Conservation (phyloP, 495 filamentous ascomycete species). For the Penicillium pancosmium region DNA sequence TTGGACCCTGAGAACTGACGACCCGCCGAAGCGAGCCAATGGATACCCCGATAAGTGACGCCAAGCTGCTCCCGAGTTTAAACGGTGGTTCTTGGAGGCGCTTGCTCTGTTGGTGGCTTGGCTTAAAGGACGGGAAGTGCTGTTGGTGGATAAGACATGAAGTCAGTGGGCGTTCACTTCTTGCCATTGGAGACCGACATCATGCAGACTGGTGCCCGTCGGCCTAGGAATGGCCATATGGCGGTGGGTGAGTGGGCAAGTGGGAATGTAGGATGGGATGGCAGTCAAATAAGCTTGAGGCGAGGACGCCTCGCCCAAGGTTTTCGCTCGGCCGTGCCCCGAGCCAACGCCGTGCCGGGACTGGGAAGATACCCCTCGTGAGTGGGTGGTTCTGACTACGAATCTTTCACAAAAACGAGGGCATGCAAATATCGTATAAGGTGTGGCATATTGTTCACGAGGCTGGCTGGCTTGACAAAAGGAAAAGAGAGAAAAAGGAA, state of each 20-base stretch:
- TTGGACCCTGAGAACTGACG: slow-evolving; percentile 8
- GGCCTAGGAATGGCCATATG: background rate
- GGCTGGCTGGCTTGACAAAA: no score
- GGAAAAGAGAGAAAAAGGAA: no score
- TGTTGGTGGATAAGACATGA: background rate
- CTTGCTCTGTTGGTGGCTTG: slow-evolving; percentile 11
- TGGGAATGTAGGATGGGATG: background rate
- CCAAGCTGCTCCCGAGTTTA: slow-evolving; percentile 12
- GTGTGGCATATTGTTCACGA: no score
- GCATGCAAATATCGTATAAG: background rate
- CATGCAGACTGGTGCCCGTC: background rate
- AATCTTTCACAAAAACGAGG: no score
- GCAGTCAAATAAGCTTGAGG: slow-evolving; percentile 14
- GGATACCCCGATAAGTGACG: background rate
- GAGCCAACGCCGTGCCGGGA: background rate
- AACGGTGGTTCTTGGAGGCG: slow-evolving; percentile 7
- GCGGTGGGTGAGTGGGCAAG: background rate
- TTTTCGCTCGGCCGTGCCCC: slow-evolving; percentile 10
- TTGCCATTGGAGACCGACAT: background rate
- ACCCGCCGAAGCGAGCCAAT: slow-evolving; percentile 16
- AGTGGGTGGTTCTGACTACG: background rate
- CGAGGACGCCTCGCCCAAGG: slow-evolving; percentile 4
- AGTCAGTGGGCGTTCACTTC: background rate
- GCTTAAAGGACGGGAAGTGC: slow-evolving; percentile 5
- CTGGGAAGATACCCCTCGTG: no score